Conservation (phyloP, 202 grass and related monocot species). For the Panicum virgatum region DNA sequence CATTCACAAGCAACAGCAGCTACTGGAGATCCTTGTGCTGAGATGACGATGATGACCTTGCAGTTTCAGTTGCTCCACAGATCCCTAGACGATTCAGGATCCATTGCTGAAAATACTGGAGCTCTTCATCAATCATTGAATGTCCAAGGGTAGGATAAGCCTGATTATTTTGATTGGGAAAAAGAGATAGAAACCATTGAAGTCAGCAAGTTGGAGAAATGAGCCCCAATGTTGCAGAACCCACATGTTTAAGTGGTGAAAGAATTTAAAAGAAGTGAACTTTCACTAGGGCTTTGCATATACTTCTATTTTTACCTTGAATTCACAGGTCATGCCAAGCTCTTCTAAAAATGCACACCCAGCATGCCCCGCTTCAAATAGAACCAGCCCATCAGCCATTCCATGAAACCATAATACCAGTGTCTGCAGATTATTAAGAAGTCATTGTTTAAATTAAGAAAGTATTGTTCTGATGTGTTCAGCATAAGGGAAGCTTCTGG, state of each 20-base stretch:
- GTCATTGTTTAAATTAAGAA: not conserved
- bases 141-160: constrained; percentile 57
- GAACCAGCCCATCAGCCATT: constrained; percentile 57
- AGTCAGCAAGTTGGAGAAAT: not conserved
- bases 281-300: not conserved
- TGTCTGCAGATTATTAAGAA: constrained; percentile 45
- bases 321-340: constrained; percentile 65
- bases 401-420: constrained; percentile 77
- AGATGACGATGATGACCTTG: constrained; percentile 7
- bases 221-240: not conserved
- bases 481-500: not conserved
- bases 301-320: constrained; percentile 47
- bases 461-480: not conserved
- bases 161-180: constrained; percentile 13
- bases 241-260: not conserved
- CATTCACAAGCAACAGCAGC: not conserved
- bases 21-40: constrained; percentile 27
- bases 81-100: constrained; percentile 34
- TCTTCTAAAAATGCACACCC: constrained; percentile 61
- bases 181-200: too few relatives aligned
- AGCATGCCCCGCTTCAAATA: constrained; percentile 58
- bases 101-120: constrained; percentile 56
- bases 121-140: constrained; percentile 52
- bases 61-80: constrained; percentile 15
- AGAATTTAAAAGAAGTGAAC: not conserved